These are phyloP conservation scores for Inga oerstediana DNA, from an alignment of 306 rosid species.

Conservation along the genomic window DNA sequence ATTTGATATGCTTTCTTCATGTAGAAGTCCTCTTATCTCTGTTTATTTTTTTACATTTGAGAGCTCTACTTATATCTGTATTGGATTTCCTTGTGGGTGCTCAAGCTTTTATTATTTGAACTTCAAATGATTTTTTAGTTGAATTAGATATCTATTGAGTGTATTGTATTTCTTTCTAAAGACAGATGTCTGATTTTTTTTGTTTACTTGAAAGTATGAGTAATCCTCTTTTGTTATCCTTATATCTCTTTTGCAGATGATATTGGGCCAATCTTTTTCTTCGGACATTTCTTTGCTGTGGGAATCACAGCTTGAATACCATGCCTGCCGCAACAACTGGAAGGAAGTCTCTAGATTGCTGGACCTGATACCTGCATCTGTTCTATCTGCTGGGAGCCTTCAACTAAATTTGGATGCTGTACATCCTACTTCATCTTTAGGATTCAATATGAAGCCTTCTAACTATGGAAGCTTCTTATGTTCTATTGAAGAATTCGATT, in stretches of 20 bases:
- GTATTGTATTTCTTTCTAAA: not conserved
- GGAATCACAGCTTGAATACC: slow-evolving; percentile 95
- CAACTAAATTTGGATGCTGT: slow-evolving; percentile 81
- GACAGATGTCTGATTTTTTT: not conserved
- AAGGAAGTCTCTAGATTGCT: slow-evolving; percentile 69
- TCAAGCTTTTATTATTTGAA: slow-evolving; percentile 27
- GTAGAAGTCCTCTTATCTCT: slow-evolving; percentile 2
- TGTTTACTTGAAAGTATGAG: not conserved
- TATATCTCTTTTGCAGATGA: slow-evolving; percentile 62
- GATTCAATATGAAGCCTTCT: slow-evolving; percentile 57
- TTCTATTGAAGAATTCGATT: slow-evolving; percentile 83
- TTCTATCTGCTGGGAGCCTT: slow-evolving; percentile 67
- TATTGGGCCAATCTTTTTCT: slow-evolving; percentile 67
- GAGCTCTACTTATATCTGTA: slow-evolving; percentile 8
- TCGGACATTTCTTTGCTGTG: slow-evolving; percentile 64
- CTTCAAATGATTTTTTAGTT: slow-evolving; percentile 1
- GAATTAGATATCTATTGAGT: slow-evolving; percentile 13
- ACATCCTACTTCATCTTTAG: slow-evolving; percentile 57
- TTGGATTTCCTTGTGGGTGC: slow-evolving; percentile 21
- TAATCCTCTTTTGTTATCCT: slow-evolving; percentile 15
- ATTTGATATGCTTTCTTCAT: slow-evolving; percentile 14
- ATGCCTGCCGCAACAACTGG: slow-evolving; percentile 72
- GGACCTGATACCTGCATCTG: slow-evolving; percentile 65
- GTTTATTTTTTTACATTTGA: slow-evolving; percentile 23
- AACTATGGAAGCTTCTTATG: slow-evolving; percentile 61